Percentiles rank a stretch among this genome's conserved stretches.
phyloP scores from a whole-genome alignment of 495 filamentous ascomycete genomes.

The Neurospora sublineolata region DNA sequence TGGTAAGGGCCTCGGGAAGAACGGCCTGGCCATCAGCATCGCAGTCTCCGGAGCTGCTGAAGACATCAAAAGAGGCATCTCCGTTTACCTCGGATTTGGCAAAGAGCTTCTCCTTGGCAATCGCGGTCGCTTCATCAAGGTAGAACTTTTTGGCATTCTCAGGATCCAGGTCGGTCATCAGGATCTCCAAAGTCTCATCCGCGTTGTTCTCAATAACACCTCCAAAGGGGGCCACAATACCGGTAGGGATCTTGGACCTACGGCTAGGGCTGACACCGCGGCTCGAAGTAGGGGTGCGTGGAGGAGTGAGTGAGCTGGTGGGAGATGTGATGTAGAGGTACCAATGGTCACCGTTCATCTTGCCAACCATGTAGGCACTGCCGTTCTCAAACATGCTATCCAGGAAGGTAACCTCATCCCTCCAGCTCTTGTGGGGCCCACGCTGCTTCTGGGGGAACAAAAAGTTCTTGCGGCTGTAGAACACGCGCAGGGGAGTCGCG shows the following conservation, averaged over 20 bases:
- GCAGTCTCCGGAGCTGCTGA: conserved; percentile 57
- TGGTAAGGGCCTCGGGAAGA: conserved; percentile 64
- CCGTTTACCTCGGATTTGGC: conserved; percentile 38
- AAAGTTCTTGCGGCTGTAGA: conserved; percentile 98
- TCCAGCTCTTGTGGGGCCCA: conserved; percentile 94
- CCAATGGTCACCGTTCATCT: conserved; percentile 99
- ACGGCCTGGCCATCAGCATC: conserved; percentile 27
- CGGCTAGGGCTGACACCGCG: conserved; percentile 17
- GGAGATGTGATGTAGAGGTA: conserved; percentile 94
- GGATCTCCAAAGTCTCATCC: conserved; percentile 92
- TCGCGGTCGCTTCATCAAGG: conserved; percentile 79
- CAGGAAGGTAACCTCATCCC: conserved; percentile 82
- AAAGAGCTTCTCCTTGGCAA: conserved; percentile 69
- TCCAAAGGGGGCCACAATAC: conserved; percentile 49
- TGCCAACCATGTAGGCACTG: conserved; percentile 98
- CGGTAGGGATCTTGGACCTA: conserved; percentile 45
- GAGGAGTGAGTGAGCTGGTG: conserved; percentile 67
- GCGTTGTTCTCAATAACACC: conserved; percentile 29
- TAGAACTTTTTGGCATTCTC: conserved; percentile 95
- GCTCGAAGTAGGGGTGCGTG: conserved; percentile 51
- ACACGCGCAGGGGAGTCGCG: conserved; percentile 86
- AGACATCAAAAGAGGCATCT: conserved; percentile 62
- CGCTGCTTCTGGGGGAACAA: conserved; percentile 90
- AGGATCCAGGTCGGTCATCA: conserved; percentile 96
- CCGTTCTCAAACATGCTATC: conserved; percentile 84